Percentiles rank a stretch among this genome's conserved stretches.
Evolutionary conservation across 1,139 yeast species (phyloP).

Genomic region (Pichia sp.): DNA sequence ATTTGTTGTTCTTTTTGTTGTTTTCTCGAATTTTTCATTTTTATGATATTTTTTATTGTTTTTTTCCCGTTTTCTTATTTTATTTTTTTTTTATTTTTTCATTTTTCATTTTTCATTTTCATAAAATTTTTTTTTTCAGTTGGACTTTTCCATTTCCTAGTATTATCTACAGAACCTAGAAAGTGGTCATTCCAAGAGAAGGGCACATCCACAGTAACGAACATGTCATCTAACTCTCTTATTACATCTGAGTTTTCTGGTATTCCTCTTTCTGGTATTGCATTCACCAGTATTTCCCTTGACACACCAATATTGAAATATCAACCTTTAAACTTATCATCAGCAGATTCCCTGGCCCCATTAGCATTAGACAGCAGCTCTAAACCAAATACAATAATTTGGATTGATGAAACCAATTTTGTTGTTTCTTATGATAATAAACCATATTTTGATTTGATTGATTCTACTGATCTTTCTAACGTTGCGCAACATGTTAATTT

Average conservation of each 20-base stretch:
- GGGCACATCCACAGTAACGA: not conserved
- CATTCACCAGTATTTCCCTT: conserved; percentile 62
- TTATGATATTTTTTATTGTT: too few species aligned
- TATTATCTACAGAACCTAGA: too few species aligned
- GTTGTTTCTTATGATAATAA: conserved; percentile 13
- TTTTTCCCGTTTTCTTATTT: too few species aligned
- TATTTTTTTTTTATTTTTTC: too few species aligned
- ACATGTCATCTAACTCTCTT: conserved; percentile 7
- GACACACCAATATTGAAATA: conserved; percentile 72
- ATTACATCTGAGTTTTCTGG: conserved; percentile 10
- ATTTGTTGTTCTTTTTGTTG: too few species aligned
- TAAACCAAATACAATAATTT: conserved; percentile 8
- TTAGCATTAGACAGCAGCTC: conserved; percentile 7
- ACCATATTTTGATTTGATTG: conserved; percentile 14
- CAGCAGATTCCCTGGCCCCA: conserved; percentile 7
- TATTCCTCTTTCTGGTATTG: conserved; percentile 27
- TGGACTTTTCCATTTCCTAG: too few species aligned
- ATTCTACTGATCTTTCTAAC: conserved; percentile 5
- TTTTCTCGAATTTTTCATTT: too few species aligned
- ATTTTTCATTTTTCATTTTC: too few species aligned
- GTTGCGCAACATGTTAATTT: conserved; percentile 7
- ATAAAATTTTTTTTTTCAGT: too few species aligned
- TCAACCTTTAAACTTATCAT: conserved; percentile 34
- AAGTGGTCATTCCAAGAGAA: too few species aligned
- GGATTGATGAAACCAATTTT: conserved; percentile 13